Evolutionary conservation across 805 yeast genomes (phyloP).

Genomic region (Clavispora fructus): DNA sequence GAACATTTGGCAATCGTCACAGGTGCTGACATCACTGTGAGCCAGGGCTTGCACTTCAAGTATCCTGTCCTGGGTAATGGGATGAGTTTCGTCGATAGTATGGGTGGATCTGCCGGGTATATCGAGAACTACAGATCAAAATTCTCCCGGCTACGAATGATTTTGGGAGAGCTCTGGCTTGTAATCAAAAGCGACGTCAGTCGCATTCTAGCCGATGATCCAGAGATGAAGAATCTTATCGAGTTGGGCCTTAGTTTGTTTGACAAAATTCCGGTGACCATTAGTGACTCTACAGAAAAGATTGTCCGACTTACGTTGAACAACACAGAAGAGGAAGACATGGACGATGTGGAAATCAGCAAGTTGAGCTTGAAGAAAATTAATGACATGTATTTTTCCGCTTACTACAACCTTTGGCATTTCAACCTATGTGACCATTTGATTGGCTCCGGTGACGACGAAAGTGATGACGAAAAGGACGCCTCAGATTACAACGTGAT

Average conservation of each 20-base stretch:
- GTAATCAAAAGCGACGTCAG: constrained; percentile 51
- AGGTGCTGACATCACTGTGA: constrained; percentile 66
- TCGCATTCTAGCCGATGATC: constrained; percentile 28
- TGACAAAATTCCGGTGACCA: constrained; percentile 55
- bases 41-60: constrained; percentile 68
- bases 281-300: constrained; percentile 32
- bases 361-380: constrained; percentile 30
- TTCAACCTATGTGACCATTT: constrained; percentile 59
- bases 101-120: constrained; percentile 29
- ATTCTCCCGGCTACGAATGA: constrained; percentile 56
- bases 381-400: constrained; percentile 56
- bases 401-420: constrained; percentile 75
- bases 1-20: constrained; percentile 63
- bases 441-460: constrained; percentile 1
- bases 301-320: constrained; percentile 36
- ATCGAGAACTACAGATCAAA: constrained; percentile 59
- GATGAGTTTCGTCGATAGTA: constrained; percentile 53
- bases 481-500: constrained; percentile 34
- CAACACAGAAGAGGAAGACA: constrained; percentile 15
- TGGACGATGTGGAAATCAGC: constrained; percentile 32
- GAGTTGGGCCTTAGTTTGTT: constrained; percentile 56
- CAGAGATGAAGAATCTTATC: constrained; percentile 39
- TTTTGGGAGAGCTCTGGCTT: constrained; percentile 60
- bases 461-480: neutral
- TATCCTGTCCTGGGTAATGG: constrained; percentile 69